Conservation (phyloP, 768 basidiomycete genomes). For the Leccinum variicolor region DNA sequence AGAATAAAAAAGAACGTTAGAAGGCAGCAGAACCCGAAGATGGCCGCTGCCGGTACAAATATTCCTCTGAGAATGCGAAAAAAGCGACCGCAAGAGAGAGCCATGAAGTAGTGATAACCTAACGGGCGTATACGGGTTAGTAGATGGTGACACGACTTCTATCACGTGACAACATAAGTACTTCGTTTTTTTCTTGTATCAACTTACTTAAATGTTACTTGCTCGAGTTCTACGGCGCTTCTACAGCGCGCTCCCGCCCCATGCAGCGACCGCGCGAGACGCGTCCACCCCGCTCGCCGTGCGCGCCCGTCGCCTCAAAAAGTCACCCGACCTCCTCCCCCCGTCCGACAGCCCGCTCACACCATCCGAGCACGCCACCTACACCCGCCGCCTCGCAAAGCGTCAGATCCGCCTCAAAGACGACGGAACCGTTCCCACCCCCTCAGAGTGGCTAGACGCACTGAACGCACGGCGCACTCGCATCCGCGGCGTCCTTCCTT, state of each 20-base stretch:
- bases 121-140: too few relatives aligned
- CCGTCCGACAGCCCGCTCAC: constrained; percentile 53
- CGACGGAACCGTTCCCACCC: constrained; percentile 39
- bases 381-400: constrained; percentile 53
- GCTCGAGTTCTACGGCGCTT: constrained; percentile 35
- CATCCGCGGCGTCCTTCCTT: constrained; percentile 59
- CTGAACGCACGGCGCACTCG: constrained; percentile 59
- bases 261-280: constrained; percentile 51
- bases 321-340: constrained; percentile 38
- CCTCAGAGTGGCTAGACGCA: constrained; percentile 56
- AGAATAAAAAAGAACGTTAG: constrained; percentile 79
- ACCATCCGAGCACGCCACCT: constrained; percentile 60
- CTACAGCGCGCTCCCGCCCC: constrained; percentile 50
- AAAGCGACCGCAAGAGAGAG: constrained; percentile 37
- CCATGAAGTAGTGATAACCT: constrained; percentile 12
- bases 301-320: constrained; percentile 58
- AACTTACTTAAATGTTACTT: constrained; percentile 5
- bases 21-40: constrained; percentile 66
- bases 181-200: constrained; percentile 19
- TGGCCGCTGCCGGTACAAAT: constrained; percentile 55
- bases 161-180: too few relatives aligned
- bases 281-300: constrained; percentile 74
- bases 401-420: constrained; percentile 42
- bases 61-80: constrained; percentile 52
- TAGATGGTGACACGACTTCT: background rate